These are phyloP conservation scores for Pharnaceum exiguum DNA, from an alignment of 148 eudicot species.

Conservation along the genomic window DNA sequence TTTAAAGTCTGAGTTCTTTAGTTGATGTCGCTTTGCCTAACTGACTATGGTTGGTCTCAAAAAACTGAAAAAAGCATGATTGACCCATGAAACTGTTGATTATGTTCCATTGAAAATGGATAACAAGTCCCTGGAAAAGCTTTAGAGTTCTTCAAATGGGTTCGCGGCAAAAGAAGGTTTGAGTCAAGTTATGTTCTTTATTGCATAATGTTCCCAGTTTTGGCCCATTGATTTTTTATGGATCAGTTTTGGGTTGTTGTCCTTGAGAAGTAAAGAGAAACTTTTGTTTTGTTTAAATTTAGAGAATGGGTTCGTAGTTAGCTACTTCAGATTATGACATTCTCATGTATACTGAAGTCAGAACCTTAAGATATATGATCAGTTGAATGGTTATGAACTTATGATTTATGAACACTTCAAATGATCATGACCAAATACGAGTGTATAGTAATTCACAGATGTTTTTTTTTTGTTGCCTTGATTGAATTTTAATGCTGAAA, in stretches of 20 bases:
- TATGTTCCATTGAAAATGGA: constrained; percentile 66
- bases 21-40: constrained; percentile 35
- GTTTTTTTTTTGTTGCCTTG: no score
- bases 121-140: constrained; percentile 51
- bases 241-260: constrained; percentile 64
- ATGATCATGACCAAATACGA: no score
- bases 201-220: constrained; percentile 44
- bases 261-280: constrained; percentile 60
- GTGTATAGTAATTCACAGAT: no score
- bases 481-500: no score
- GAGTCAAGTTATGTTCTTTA: constrained; percentile 44
- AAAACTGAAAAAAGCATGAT: constrained; percentile 31
- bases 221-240: constrained; percentile 39
- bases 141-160: constrained; percentile 75
- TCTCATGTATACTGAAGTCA: no score
- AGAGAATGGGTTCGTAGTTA: no score
- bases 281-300: no score
- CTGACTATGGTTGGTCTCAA: constrained; percentile 63
- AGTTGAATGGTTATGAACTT: no score
- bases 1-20: constrained; percentile 40
- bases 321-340: no score
- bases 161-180: constrained; percentile 39
- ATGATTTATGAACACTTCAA: no score
- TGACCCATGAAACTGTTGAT: constrained; percentile 64
- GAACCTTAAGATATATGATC: no score